Evolutionary conservation across 768 basidiomycete species (phyloP).

Genomic region (Leccinum longicurvipes): DNA sequence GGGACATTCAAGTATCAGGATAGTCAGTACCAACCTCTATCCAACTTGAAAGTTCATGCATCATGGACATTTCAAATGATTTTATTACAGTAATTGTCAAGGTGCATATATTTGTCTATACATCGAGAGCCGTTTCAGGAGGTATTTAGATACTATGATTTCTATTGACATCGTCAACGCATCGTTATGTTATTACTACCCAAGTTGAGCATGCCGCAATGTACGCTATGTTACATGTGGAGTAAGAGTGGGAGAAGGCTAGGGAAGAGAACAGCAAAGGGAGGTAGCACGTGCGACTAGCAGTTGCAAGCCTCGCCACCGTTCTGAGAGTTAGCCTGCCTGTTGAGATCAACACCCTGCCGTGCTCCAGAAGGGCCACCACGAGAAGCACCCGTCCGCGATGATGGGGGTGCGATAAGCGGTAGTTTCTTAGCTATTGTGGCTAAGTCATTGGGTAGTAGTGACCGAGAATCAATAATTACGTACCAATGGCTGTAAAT

Average conservation of each 20-base stretch:
- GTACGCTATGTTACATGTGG: constrained; percentile 31
- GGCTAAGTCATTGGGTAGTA: not conserved
- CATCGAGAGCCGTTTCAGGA: not conserved
- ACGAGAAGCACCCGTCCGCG: constrained; percentile 51
- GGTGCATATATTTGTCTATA: not conserved
- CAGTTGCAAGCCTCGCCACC: constrained; percentile 75
- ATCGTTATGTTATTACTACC: constrained; percentile 19
- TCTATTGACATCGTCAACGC: constrained; percentile 7
- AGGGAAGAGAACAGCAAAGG: constrained; percentile 1
- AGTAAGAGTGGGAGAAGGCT: constrained; percentile 11
- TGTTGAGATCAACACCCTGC: constrained; percentile 80
- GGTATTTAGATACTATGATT: not conserved
- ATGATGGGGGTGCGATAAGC: constrained; percentile 66
- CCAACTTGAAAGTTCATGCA: not conserved
- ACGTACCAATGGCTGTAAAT: constrained; percentile 80
- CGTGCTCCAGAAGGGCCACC: constrained; percentile 51
- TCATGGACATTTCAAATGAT: not conserved
- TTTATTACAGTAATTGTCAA: not conserved
- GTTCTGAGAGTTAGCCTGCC: constrained; percentile 47
- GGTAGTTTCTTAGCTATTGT: constrained; percentile 82
- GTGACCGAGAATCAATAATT: not conserved
- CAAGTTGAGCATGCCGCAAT: constrained; percentile 27
- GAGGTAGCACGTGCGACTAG: constrained; percentile 34
- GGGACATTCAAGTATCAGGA: constrained; percentile 44
- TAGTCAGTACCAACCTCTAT: not conserved